Evolutionary conservation across 208 protist genomes (phyloP), one percentile per base, ranked within the genome.

Genomic region (Novymonas esmeraldas): DNA sequence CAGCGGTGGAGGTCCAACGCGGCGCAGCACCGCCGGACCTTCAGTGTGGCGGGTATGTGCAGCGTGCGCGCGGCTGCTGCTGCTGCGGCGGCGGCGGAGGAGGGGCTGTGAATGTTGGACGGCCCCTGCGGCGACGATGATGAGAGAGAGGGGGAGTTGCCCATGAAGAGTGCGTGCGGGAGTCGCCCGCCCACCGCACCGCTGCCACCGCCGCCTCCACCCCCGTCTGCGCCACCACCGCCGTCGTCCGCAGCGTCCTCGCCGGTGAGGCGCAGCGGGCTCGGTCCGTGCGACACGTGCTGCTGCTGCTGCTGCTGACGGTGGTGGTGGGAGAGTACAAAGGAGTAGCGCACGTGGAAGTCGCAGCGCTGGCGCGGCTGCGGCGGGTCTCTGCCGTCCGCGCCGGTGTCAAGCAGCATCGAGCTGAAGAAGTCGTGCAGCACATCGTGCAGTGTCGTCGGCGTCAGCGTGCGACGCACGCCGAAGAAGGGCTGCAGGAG

Each of bases 401-500:
- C 14, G 16, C 10, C 59, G 33, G 34, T 42, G 31, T 2, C 59
- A 34, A 52, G 33, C 10, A 64, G 59, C 48, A 54, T 28, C 14
- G 31, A 58, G 38, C 31, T 22, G 16, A 74, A 67, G 49, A 74
- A 48, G 22, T 26, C 33, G 3, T 10, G 31, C 20, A 74, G 68
- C 31, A 67, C 9, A 44, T 22, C 20, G 44, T 66, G 60, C 41
- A 74, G 44, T 26, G 63, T 57, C 24, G 50, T 20, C 16, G 59
- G 68, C 16, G 60, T 61, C 28, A 74, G 50, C n/a, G 41, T 34
- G 18, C 26, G 38, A 34, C 51, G 36, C n/a, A n/a, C n/a, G n/a
- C 50, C 2, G 33, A 74, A 66, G 68, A 74, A 55, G n/a, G 51
- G 51, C 34, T 74, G 59, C n/a, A 74, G 59, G 31, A 74, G 54